Evolutionary conservation across 2,329 filamentous ascomycete genomes (phyloP), one percentile per base, ranked within the genome.

Genomic region (Cercospora brassicicola): DNA sequence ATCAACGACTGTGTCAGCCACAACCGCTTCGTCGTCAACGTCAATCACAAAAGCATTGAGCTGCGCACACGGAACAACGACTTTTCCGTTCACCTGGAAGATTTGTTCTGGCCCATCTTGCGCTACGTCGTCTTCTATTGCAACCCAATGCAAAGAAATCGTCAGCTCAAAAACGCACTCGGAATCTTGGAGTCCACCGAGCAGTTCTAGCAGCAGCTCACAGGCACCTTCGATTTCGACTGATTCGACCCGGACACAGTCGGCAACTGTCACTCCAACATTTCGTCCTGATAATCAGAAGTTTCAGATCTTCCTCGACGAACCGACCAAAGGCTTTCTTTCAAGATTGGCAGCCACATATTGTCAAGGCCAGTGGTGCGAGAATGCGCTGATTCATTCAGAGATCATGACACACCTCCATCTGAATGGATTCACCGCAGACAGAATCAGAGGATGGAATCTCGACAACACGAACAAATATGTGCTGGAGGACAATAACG

Each of bases 81-180:
- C 56, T 15, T 59, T 59, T 39, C 31, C 60, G 23, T 62, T 48
- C 39, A 48, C 60, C 20, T 62, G 60, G 60, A 48, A 62, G 36
- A 10, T 51, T 11, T 62, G 60, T 30, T 26, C 23, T 31, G 26
- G 45, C 8, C 26, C 4, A 11, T 45, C 60, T 10, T 62, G 60
- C 23, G 39, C 60, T 18, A 62, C 60, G 18, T 62, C 60, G 15
- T 48, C 60, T 7, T 59, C 56, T 9, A n/a, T 18, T 11, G 30
- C 31, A 20, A 30, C 23, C 11, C 56, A 59, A 36, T 59, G 56
- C n/a, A 59, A 59, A 36, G 56, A 59, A 20, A 39, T 59, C 56
- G 31, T 59, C 56, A 59, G 7, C 0, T 23, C 56, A 8, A 36
- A 5, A 23, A 59, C 56, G 18, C 30, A 31, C 7, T 59, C 56